Percentiles rank a stretch among this genome's conserved stretches.
phyloP scores from a whole-genome alignment of 148 eudicot species.

The Vaccinium macrocarpon region DNA sequence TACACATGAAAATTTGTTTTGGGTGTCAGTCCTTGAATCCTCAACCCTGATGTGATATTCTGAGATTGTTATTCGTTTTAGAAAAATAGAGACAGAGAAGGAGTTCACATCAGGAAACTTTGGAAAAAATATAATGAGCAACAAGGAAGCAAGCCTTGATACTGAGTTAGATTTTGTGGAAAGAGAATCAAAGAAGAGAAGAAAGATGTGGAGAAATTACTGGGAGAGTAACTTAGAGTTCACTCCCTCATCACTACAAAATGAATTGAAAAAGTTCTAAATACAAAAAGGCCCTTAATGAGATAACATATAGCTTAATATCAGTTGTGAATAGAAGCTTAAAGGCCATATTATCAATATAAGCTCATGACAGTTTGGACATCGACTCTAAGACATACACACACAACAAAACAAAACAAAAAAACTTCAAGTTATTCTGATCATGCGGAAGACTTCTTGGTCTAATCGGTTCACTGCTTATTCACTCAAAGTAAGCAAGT shows the following conservation, averaged over 20 bases:
- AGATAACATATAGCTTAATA: neutral
- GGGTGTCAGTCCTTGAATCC: neutral
- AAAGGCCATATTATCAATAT: neutral
- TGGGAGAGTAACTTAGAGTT: neutral
- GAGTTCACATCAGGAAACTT: neutral
- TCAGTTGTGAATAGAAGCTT: neutral
- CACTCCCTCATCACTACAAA: neutral
- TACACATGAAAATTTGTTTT: neutral
- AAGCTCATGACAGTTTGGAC: neutral
- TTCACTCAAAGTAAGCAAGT: neutral
- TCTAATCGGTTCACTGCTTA: neutral
- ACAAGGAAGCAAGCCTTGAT: neutral
- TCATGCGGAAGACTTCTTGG: neutral
- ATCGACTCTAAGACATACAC: neutral
- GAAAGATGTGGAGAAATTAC: neutral
- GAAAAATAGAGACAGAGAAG: neutral
- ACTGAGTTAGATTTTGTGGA: neutral
- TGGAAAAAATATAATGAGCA: neutral
- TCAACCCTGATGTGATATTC: neutral
- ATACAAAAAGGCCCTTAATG: neutral
- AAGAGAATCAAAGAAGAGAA: neutral
- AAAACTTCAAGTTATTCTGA: neutral
- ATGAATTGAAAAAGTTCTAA: neutral
- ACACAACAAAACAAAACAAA: neutral
- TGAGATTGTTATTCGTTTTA: neutral